phyloP scores from a whole-genome alignment of 768 basidiomycete genomes.

The Boletus reticulatus region DNA sequence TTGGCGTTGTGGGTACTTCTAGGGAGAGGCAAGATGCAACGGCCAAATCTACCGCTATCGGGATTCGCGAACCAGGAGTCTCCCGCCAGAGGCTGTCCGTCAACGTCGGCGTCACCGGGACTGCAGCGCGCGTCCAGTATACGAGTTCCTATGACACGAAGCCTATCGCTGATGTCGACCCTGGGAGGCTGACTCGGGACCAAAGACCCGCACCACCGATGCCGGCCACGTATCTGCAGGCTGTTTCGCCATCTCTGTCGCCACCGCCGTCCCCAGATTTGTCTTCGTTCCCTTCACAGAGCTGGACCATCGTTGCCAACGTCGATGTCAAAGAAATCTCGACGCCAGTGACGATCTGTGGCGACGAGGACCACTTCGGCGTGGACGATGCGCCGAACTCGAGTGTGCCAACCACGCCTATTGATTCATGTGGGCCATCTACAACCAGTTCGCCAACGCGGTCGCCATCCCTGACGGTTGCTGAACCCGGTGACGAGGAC shows the following conservation, averaged over 20 bases:
- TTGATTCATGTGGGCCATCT: too few relatives aligned
- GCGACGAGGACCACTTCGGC: too few relatives aligned
- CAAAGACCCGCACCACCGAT: background rate
- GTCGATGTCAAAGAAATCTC: background rate
- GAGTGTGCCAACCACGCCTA: too few relatives aligned
- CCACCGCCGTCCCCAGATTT: background rate
- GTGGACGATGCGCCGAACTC: too few relatives aligned
- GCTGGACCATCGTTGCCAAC: background rate
- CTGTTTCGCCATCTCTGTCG: background rate
- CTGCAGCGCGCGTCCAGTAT: background rate
- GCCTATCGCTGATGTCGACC: background rate
- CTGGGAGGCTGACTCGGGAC: background rate
- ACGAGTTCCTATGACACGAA: background rate
- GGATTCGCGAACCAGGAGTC: too few relatives aligned
- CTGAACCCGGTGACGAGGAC: too few relatives aligned
- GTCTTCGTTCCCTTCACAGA: conserved; percentile 8
- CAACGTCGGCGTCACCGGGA: too few relatives aligned
- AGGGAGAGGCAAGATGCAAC: too few relatives aligned
- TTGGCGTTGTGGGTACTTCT: too few relatives aligned
- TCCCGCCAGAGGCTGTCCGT: background rate
- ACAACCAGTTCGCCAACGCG: too few relatives aligned
- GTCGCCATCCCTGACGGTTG: too few relatives aligned
- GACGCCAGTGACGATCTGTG: background rate
- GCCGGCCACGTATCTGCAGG: background rate
- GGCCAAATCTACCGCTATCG: too few relatives aligned